A percentile compares a stretch with the other conserved stretches of the same genome.
phyloP scores from a whole-genome alignment of 495 filamentous ascomycete species.

The Penicillium alfredii region DNA sequence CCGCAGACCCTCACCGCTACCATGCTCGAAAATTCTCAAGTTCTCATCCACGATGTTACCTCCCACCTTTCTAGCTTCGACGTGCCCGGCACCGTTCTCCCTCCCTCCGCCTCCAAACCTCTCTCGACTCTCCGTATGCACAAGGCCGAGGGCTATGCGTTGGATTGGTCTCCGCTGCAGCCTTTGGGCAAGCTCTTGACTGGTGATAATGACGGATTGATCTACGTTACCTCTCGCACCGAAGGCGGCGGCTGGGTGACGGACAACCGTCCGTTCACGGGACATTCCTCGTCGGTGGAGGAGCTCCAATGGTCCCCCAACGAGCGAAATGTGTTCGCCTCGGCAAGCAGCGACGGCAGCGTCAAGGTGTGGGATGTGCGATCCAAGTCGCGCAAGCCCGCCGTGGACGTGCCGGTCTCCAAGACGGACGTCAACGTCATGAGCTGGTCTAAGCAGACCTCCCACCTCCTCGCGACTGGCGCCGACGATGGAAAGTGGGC shows the following conservation, averaged over 20 bases:
- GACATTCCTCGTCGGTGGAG: constrained; percentile 81
- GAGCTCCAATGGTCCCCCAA: constrained; percentile 94
- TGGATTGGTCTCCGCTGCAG: constrained; percentile 86
- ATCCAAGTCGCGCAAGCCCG: constrained; percentile 77
- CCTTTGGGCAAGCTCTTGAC: constrained; percentile 78
- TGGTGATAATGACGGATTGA: constrained; percentile 83
- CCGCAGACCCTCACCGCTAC: constrained; percentile 79
- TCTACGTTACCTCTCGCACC: constrained; percentile 78
- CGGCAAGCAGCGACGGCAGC: constrained; percentile 86
- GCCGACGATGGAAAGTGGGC: constrained; percentile 93
- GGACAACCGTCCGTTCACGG: constrained; percentile 70
- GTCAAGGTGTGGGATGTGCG: constrained; percentile 94
- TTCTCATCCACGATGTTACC: constrained; percentile 91
- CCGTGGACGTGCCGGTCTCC: constrained; percentile 78
- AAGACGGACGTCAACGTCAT: constrained; percentile 89
- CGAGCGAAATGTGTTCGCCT: constrained; percentile 87
- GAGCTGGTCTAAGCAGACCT: constrained; percentile 82
- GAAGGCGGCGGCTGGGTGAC: constrained; percentile 85
- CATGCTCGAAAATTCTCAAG: constrained; percentile 81
- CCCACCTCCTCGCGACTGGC: constrained; percentile 84
- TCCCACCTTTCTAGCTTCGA: constrained; percentile 83
- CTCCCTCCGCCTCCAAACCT: constrained; percentile 77
- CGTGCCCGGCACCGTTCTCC: constrained; percentile 71
- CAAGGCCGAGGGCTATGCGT: constrained; percentile 85
- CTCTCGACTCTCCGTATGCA: constrained; percentile 82